Evolutionary conservation across 306 rosid species (phyloP).

Genomic region (Prunus padus): DNA sequence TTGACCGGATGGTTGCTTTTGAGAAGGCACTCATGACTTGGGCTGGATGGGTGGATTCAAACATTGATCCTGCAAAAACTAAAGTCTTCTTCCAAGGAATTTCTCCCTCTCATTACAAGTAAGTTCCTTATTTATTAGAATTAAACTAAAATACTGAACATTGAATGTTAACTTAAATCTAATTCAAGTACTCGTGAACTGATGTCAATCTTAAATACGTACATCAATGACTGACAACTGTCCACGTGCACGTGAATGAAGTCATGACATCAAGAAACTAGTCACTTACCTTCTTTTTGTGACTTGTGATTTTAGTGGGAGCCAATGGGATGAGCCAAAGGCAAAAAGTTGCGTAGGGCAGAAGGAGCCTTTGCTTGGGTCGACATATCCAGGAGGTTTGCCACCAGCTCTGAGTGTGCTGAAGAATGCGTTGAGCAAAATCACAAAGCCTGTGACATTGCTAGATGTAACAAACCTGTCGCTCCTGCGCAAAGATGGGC

Average conservation of each 20-base stretch:
- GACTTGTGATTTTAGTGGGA: constrained; percentile 45
- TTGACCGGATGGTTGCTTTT: constrained; percentile 83
- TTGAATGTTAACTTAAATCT: no score
- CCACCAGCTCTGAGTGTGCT: constrained; percentile 65
- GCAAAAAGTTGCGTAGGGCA: constrained; percentile 61
- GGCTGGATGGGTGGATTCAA: constrained; percentile 70
- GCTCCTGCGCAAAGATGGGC: constrained; percentile 77
- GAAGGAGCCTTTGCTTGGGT: constrained; percentile 51
- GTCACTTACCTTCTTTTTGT: neutral
- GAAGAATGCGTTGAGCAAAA: constrained; percentile 50
- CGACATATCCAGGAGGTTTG: constrained; percentile 66
- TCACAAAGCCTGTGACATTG: constrained; percentile 57
- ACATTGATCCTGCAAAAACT: constrained; percentile 53
- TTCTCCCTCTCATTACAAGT: constrained; percentile 98
- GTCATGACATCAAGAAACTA: neutral
- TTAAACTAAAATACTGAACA: no score
- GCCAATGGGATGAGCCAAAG: constrained; percentile 64
- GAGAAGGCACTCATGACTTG: constrained; percentile 75
- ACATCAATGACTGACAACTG: no score
- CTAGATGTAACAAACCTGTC: constrained; percentile 79
- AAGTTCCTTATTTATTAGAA: constrained; percentile 6
- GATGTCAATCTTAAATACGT: no score
- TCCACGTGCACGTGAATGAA: neutral
- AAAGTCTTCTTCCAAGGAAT: constrained; percentile 84
- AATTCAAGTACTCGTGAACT: no score